Percentiles rank a stretch among this genome's conserved stretches.
Evolutionary conservation across 768 basidiomycete genomes (phyloP).

Genomic region (Macrolepiota fuliginosa): DNA sequence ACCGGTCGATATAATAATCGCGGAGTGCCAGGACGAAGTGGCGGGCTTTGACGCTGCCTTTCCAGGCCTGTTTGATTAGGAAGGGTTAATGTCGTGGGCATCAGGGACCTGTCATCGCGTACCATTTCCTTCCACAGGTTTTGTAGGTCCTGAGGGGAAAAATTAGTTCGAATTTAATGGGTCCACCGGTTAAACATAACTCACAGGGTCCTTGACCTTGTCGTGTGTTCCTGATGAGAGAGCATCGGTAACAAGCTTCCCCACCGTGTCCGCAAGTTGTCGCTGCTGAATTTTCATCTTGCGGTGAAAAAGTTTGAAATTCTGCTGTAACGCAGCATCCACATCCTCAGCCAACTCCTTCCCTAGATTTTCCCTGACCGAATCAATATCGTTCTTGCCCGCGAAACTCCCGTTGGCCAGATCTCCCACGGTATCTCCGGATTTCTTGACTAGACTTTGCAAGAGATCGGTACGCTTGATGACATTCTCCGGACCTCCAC

Average conservation of each 20-base stretch:
- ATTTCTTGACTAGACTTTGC: constrained; percentile 27
- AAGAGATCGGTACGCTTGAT: constrained; percentile 31
- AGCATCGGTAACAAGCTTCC: constrained; percentile 13
- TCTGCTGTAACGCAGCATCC: constrained; percentile 32
- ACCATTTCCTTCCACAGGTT: constrained; percentile 16
- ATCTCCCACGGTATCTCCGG: constrained; percentile 26
- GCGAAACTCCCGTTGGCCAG: constrained; percentile 15
- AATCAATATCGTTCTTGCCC: not conserved
- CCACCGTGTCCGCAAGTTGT: not conserved
- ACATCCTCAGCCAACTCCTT: constrained; percentile 36
- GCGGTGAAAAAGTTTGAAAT: constrained; percentile 41
- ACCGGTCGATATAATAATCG: not conserved
- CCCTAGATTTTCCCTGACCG: constrained; percentile 23
- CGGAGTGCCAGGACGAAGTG: constrained; percentile 24
- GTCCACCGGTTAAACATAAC: not conserved
- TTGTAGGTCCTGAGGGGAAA: constrained; percentile 2
- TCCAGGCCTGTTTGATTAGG: constrained; percentile 38
- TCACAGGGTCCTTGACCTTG: constrained; percentile 37
- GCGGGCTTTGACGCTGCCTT: constrained; percentile 48
- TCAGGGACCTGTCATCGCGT: not conserved
- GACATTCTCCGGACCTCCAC: constrained; percentile 36
- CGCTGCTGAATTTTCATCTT: constrained; percentile 46
- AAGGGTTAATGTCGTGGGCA: not conserved
- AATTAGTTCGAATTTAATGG: not conserved
- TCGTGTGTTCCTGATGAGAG: constrained; percentile 37